Evolutionary conservation across 257 asterid species (phyloP).

Genomic region (Solanum corneliomulleri): DNA sequence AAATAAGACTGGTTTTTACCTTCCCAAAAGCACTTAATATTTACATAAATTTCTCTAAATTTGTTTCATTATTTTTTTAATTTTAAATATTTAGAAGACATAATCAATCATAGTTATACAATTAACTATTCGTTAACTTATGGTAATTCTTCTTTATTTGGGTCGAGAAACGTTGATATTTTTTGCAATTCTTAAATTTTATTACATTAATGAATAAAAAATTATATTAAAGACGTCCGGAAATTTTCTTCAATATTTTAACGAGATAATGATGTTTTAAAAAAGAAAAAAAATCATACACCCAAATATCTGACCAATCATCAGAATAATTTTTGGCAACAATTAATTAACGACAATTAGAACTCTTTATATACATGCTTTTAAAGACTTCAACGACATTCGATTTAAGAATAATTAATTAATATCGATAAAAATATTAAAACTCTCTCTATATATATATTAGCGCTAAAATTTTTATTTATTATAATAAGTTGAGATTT

Average conservation of each 20-base stretch:
- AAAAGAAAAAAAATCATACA: background rate
- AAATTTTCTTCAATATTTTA: background rate
- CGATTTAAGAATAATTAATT: no score
- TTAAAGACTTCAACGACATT: no score
- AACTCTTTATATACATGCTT: no score
- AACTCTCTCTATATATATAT: no score
- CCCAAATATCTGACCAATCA: background rate
- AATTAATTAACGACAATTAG: no score
- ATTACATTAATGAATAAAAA: background rate
- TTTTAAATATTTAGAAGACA: background rate
- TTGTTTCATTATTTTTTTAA: background rate
- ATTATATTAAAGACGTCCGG: background rate
- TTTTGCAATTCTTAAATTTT: background rate
- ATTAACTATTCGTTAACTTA: background rate
- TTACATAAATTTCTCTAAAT: background rate
- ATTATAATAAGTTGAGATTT: background rate
- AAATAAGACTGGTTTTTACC: no score
- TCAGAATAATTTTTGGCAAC: no score
- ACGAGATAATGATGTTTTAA: background rate
- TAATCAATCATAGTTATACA: background rate
- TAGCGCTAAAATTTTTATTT: fast-evolving
- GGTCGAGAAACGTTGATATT: background rate
- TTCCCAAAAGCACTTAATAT: background rate
- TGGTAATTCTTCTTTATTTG: background rate
- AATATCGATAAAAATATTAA: no score